phyloP scores from a whole-genome alignment of 2,329 filamentous ascomycete genomes.

The Sarocladium brachiariae region DNA sequence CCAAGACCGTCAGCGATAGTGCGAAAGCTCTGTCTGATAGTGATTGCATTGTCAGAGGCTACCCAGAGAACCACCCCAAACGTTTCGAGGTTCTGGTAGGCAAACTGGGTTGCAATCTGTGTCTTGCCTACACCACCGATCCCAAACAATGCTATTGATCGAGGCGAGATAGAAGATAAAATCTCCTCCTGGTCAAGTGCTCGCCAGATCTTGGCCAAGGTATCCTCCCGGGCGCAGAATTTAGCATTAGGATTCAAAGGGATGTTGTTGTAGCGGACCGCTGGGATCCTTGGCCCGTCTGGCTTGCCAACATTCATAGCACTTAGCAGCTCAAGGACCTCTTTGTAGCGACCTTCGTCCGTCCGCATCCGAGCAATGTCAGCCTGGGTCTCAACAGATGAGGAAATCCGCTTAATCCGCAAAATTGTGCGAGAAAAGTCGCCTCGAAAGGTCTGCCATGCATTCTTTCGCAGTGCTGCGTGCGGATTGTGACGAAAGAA shows the following conservation, averaged over 20 bases:
- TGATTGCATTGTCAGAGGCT: conserved; percentile 16
- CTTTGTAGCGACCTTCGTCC: conserved; percentile 13
- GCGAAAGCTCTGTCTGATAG: conserved; percentile 18
- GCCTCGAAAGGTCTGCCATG: conserved; percentile 17
- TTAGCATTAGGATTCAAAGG: conserved; percentile 5
- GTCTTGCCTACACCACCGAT: conserved; percentile 25
- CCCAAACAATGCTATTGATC: conserved; percentile 23
- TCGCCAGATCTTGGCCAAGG: neutral
- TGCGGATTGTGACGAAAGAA: conserved; percentile 24
- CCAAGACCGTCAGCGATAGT: conserved; percentile 13
- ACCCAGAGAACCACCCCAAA: conserved; percentile 20
- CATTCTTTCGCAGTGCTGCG: conserved; percentile 16
- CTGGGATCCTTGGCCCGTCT: conserved; percentile 5
- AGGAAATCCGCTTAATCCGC: conserved; percentile 20
- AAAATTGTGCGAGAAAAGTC: conserved; percentile 16
- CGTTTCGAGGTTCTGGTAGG: conserved; percentile 14
- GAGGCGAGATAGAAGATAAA: conserved; percentile 3
- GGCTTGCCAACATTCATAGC: conserved; percentile 12
- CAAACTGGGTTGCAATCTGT: conserved; percentile 22
- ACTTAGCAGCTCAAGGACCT: conserved; percentile 9
- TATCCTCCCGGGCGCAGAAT: neutral
- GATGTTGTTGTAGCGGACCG: conserved; percentile 13
- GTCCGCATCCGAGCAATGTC: conserved; percentile 20
- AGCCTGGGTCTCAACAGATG: conserved; percentile 21
- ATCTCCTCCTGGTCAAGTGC: neutral